phyloP scores from a whole-genome alignment of 768 basidiomycete species.

The Pleurotus tuber-regium region DNA sequence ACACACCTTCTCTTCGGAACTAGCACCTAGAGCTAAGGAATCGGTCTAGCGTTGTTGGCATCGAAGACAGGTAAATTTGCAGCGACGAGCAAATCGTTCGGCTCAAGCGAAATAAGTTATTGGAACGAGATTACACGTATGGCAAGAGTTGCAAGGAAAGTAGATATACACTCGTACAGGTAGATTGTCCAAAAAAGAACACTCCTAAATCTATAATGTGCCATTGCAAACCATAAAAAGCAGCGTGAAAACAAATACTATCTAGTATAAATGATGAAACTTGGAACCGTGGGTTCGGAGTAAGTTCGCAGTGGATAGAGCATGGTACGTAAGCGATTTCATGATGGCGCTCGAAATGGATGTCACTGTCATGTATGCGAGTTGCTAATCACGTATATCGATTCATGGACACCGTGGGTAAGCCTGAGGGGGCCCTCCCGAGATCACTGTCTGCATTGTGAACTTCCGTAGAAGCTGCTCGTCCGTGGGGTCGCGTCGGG shows the following conservation, averaged over 20 bases:
- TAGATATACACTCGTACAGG: neutral
- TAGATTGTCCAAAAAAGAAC: neutral
- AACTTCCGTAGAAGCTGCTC: constrained; percentile 64
- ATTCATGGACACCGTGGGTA: constrained; percentile 6
- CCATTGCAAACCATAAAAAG: neutral
- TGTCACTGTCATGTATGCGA: neutral
- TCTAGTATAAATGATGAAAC: neutral
- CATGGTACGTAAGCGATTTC: neutral
- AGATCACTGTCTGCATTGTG: constrained; percentile 25
- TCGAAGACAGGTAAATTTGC: too few relatives aligned
- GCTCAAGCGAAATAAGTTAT: constrained; percentile 10
- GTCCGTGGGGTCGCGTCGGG: constrained; percentile 60
- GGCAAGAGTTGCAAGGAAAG: neutral
- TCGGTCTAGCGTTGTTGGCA: too few relatives aligned
- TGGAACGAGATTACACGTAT: constrained; percentile 3
- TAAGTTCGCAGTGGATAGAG: constrained; percentile 3
- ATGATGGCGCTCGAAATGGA: neutral
- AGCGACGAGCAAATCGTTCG: too few relatives aligned
- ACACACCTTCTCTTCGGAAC: constrained; percentile 5
- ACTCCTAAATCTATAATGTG: constrained; percentile 1
- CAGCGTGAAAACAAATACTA: constrained; percentile 2
- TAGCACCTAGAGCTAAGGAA: neutral
- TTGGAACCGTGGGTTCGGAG: constrained; percentile 5
- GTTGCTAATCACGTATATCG: constrained; percentile 1
- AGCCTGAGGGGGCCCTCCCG: neutral